These are phyloP conservation scores for Elongisporangium undulatum DNA, from an alignment of 352 stramenopile genomes.

Conservation along the genomic window DNA sequence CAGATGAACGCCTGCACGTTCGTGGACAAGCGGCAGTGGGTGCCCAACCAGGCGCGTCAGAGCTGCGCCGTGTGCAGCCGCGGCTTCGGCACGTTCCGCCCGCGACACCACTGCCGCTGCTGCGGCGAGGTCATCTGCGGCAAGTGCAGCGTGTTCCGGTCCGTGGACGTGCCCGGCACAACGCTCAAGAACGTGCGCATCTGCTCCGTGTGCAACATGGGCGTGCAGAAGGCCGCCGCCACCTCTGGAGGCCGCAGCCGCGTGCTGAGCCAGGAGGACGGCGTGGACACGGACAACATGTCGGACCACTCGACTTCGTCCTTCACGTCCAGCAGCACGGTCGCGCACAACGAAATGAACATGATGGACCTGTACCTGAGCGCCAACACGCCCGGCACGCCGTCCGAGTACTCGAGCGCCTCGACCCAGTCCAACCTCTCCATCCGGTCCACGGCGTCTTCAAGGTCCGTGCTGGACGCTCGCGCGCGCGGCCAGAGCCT, in stretches of 20 bases:
- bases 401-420: constrained; percentile 69
- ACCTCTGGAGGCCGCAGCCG: constrained; percentile 1
- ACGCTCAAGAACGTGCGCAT: constrained; percentile 82
- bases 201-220: constrained; percentile 83
- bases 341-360: constrained; percentile 85
- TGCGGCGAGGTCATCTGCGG: constrained; percentile 87
- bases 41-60: constrained; percentile 66
- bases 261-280: constrained; percentile 6
- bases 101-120: constrained; percentile 81
- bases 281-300: constrained; percentile 38
- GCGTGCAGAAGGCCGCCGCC: constrained; percentile 52
- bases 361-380: constrained; percentile 79
- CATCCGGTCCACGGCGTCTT: constrained; percentile 69
- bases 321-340: constrained; percentile 70
- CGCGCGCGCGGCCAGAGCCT: constrained; percentile 13
- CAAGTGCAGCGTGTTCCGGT: constrained; percentile 82
- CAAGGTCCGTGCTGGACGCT: constrained; percentile 47
- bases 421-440: constrained; percentile 77
- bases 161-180: constrained; percentile 75
- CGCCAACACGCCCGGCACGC: constrained; percentile 49
- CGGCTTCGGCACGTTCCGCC: constrained; percentile 71
- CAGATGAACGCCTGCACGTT: constrained; percentile 85
- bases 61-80: constrained; percentile 75
- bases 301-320: constrained; percentile 77
- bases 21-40: constrained; percentile 79